Evolutionary conservation across 345 rosid species (phyloP).

Genomic region (Acer yangbiense): DNA sequence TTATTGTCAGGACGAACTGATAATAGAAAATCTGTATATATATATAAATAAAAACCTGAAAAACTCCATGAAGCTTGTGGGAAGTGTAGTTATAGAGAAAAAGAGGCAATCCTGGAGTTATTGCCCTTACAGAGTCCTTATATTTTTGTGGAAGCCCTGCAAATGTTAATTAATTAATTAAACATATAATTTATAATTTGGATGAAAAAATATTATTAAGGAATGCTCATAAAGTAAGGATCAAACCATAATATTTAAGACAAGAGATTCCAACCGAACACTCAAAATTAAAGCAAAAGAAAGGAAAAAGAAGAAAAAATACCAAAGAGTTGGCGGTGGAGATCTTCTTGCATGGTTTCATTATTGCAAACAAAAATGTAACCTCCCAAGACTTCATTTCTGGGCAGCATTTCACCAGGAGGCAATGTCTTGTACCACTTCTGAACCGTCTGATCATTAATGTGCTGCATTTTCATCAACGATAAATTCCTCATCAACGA

Average conservation of each 20-base stretch:
- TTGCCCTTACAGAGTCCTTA: constrained; percentile 60
- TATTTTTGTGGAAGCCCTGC: constrained; percentile 61
- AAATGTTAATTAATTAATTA: neutral
- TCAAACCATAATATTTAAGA: neutral
- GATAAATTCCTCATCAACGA: neutral
- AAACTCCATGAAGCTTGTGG: constrained; percentile 68
- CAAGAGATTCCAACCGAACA: neutral
- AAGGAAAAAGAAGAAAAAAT: neutral
- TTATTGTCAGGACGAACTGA: too few relatives aligned
- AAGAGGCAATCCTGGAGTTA: constrained; percentile 67
- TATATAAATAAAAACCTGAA: constrained; percentile 38
- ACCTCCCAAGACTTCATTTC: constrained; percentile 54
- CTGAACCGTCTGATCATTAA: neutral
- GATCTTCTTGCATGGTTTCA: constrained; percentile 64
- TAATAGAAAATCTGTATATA: too few relatives aligned
- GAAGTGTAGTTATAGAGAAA: constrained; percentile 68
- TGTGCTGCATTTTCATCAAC: neutral
- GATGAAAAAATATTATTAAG: neutral
- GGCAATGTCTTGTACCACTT: constrained; percentile 44
- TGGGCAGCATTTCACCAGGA: constrained; percentile 38
- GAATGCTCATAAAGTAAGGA: neutral
- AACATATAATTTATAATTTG: neutral
- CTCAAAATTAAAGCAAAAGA: neutral
- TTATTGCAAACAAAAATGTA: constrained; percentile 67
- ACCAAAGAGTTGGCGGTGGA: constrained; percentile 63